A percentile compares a stretch with the other conserved stretches of the same genome.
Conservation (phyloP, 2,329 filamentous ascomycete species). For the Fusarium sp. region DNA sequence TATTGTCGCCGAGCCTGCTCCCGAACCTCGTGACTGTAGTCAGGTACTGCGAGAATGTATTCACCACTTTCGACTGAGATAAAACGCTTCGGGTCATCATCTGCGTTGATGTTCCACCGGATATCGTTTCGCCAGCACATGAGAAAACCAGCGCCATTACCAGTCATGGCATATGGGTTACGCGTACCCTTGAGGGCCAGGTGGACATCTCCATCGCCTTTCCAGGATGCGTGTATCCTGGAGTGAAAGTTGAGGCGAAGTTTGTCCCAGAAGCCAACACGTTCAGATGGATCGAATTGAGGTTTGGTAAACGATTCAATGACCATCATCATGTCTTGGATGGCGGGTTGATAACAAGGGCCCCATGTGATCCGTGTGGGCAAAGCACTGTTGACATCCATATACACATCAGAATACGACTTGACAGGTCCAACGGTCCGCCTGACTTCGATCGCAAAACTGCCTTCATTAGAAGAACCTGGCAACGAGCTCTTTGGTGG, state of each 20-base stretch:
- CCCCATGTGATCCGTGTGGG: slow-evolving; percentile 97
- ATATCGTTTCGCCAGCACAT: slow-evolving; percentile 99
- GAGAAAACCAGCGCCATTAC: slow-evolving; percentile 91
- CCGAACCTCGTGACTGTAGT: slow-evolving; percentile 89
- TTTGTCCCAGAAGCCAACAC: slow-evolving; percentile 99
- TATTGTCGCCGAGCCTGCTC: slow-evolving; percentile 65
- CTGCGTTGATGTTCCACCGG: slow-evolving; percentile 83
- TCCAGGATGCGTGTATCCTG: slow-evolving; percentile 88
- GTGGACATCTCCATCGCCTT: slow-evolving; percentile 94
- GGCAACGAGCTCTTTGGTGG: slow-evolving; percentile 72
- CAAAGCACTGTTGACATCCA: slow-evolving; percentile 92
- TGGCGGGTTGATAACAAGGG: slow-evolving; percentile 95
- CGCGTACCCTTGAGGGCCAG: slow-evolving; percentile 90
- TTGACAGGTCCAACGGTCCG: slow-evolving; percentile 95
- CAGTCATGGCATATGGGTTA: slow-evolving; percentile 93
- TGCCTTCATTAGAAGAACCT: slow-evolving; percentile 64
- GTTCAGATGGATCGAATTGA: slow-evolving; percentile 90
- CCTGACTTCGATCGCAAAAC: slow-evolving; percentile 86
- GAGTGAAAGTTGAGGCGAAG: slow-evolving; percentile 95
- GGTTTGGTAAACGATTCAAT: slow-evolving; percentile 98
- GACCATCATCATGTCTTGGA: slow-evolving; percentile 99
- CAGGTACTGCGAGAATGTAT: slow-evolving; percentile 92
- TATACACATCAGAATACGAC: slow-evolving; percentile 90
- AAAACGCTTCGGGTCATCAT: slow-evolving; percentile 89
- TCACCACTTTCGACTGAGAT: slow-evolving; percentile 97